phyloP scores from a whole-genome alignment of 2,329 filamentous ascomycete species.

The Teratosphaeria nubilosa region DNA sequence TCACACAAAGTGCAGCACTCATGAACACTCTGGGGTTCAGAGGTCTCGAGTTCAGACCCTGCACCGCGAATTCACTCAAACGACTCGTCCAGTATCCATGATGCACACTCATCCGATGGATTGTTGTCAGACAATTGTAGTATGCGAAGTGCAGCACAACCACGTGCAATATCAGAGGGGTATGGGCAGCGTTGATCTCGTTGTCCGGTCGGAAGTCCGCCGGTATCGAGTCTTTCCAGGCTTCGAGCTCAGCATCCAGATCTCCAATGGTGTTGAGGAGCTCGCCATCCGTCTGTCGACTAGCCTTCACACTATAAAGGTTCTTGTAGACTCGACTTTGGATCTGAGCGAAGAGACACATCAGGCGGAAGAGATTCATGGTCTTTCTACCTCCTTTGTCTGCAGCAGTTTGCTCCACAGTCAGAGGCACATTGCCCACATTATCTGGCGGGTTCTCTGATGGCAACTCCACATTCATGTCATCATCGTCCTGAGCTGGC shows the following conservation, averaged over 20 bases:
- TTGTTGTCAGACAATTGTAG: constrained; percentile 95
- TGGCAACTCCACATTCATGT: constrained; percentile 93
- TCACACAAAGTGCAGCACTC: constrained; percentile 83
- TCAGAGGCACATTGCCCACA: constrained; percentile 81
- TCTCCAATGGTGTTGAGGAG: constrained; percentile 92
- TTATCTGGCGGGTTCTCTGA: constrained; percentile 85
- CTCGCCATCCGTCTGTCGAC: constrained; percentile 85
- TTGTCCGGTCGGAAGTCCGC: constrained; percentile 95
- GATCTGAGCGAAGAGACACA: constrained; percentile 85
- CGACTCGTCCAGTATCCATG: constrained; percentile 97
- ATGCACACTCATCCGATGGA: constrained; percentile 96
- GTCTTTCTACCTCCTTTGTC: constrained; percentile 67
- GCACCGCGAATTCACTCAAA: constrained; percentile 87
- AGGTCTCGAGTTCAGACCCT: constrained; percentile 81
- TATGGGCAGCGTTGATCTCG: constrained; percentile 87
- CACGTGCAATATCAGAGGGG: constrained; percentile 85
- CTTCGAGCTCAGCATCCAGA: constrained; percentile 70
- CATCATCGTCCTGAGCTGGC: constrained; percentile 63
- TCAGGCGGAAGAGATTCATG: constrained; percentile 86
- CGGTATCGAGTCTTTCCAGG: constrained; percentile 94
- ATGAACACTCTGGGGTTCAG: constrained; percentile 91
- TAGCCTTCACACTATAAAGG: constrained; percentile 84
- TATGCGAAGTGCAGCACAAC: constrained; percentile 94
- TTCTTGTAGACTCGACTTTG: constrained; percentile 90
- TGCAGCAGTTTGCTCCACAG: background rate